Conservation (phyloP, 148 eudicot species). For the Rheum nobile region DNA sequence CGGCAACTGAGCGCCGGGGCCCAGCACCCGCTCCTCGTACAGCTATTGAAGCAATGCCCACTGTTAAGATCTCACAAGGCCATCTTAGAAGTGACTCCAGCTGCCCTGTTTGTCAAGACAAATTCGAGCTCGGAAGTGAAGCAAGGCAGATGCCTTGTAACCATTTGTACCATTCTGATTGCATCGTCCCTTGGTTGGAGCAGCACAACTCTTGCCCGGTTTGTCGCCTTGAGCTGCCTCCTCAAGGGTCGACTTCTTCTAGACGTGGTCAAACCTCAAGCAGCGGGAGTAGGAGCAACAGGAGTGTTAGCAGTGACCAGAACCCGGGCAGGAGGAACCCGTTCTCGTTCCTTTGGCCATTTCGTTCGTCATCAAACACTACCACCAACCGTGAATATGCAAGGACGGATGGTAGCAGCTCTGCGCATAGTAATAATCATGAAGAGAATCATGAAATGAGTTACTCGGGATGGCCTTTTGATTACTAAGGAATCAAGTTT, state of each 20-base stretch:
- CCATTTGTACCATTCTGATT: slow-evolving; percentile 77
- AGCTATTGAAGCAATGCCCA: slow-evolving; percentile 86
- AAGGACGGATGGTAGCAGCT: slow-evolving; percentile 29
- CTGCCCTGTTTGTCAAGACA: slow-evolving; percentile 89
- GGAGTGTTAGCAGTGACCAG: slow-evolving; percentile 19
- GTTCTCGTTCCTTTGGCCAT: slow-evolving; percentile 66
- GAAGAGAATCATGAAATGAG: slow-evolving; percentile 42
- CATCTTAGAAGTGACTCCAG: slow-evolving; percentile 74
- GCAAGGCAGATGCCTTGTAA: slow-evolving; percentile 93
- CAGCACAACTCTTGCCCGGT: slow-evolving; percentile 97
- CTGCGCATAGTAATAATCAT: slow-evolving; percentile 16
- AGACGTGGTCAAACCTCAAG: slow-evolving; percentile 20
- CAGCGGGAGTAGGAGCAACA: slow-evolving; percentile 14
- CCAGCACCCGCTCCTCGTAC: slow-evolving; percentile 87
- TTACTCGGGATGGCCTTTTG: slow-evolving; percentile 56
- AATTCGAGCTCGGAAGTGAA: slow-evolving; percentile 64
- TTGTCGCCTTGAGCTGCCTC: slow-evolving; percentile 73
- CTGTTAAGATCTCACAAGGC: slow-evolving; percentile 50
- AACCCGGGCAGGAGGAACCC: slow-evolving; percentile 56
- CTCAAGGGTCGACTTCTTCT: slow-evolving; percentile 29
- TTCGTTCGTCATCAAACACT: slow-evolving; percentile 39
- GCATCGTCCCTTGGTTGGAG: slow-evolving; percentile 90
- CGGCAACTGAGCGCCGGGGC: slow-evolving; percentile 55
- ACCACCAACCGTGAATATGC: slow-evolving; percentile 21
- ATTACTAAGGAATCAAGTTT: slow-evolving; percentile 28